These are phyloP conservation scores for Nannochloropsis granulata DNA, from an alignment of 108 stramenopile species.

Conservation along the genomic window DNA sequence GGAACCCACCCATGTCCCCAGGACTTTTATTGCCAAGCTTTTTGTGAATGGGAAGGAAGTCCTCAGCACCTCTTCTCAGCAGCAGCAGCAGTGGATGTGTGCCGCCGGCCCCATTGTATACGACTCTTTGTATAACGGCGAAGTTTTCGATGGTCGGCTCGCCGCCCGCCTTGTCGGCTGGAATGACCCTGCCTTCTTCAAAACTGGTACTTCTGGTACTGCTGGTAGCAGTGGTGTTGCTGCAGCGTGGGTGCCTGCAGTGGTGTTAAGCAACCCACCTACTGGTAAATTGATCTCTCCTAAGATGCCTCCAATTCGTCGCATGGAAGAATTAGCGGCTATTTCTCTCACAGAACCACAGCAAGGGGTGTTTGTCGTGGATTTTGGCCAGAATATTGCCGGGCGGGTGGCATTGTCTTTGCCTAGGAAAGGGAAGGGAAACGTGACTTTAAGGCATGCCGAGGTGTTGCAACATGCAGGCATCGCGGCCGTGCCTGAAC, in stretches of 20 bases:
- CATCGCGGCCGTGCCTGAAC: background rate
- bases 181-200: background rate
- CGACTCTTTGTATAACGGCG: conserved; percentile 32
- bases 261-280: background rate
- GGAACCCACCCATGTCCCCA: conserved; percentile 7
- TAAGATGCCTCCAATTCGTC: background rate
- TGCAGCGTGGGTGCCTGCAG: background rate
- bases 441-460: conserved; percentile 17
- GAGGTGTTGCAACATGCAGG: conserved; percentile 24
- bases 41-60: conserved; percentile 15
- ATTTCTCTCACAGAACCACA: background rate
- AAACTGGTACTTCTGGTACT: too few relatives aligned
- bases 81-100: background rate
- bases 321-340: background rate
- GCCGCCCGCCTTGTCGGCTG: conserved; percentile 18
- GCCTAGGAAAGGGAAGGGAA: background rate
- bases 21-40: conserved; percentile 16
- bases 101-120: conserved; percentile 12
- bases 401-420: conserved; percentile 16
- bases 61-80: background rate
- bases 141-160: conserved; percentile 17
- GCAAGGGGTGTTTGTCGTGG: conserved; percentile 7
- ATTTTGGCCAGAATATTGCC: conserved; percentile 34
- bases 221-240: background rate
- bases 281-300: background rate